Evolutionary conservation across 768 basidiomycete genomes (phyloP), one percentile per base, ranked within the genome.

Genomic region (Asterophora parasitica): DNA sequence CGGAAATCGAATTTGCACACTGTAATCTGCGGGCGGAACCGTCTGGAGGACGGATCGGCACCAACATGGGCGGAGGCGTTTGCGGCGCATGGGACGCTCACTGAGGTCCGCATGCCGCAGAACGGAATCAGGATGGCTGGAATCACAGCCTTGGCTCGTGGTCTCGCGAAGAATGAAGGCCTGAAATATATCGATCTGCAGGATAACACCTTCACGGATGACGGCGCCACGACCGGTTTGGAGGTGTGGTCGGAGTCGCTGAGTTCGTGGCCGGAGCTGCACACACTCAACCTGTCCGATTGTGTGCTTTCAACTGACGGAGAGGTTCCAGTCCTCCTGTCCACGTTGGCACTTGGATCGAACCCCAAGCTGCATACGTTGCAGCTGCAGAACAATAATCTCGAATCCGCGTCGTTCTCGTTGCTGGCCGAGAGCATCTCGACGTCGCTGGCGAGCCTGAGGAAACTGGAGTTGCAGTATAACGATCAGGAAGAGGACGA

Each of bases 101-200:
- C 73, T 44, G 91, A 96, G 55, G 85, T 98, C 26, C 79, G 88
- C 49, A 85, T 98, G 83, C 88, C 90, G n/a, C 94, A 98, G 73
- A 97, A 99, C 60, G 96, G 95, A 4, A 97, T 99, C 58, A 77
- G 92, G 54, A 90, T 90, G 83, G 85, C 85, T 49, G 96, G 96
- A 4, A 87, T 95, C 60, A 77, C 76, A 7, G 78, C 81, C 9
- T 79, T 99, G 17, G 88, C 90, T 4, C 62, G 66, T 17, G 95
- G 93, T 4, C 66, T 99, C 27, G 65, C 81, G 10, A 73, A 82
- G 47, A 87, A 85, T 62, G 68, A 74, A 2, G 68, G 73, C 34
- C 71, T 99, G 43, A 73, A 82, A 59, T 69, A 82, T 54, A 77
- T 99, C 59, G 93, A 99, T 74, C 69, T 99, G 40, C 92, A 97